Evolutionary conservation across 2,329 filamentous ascomycete species (phyloP), one percentile per base, ranked within the genome.

Genomic region (Talaromyces piceae): DNA sequence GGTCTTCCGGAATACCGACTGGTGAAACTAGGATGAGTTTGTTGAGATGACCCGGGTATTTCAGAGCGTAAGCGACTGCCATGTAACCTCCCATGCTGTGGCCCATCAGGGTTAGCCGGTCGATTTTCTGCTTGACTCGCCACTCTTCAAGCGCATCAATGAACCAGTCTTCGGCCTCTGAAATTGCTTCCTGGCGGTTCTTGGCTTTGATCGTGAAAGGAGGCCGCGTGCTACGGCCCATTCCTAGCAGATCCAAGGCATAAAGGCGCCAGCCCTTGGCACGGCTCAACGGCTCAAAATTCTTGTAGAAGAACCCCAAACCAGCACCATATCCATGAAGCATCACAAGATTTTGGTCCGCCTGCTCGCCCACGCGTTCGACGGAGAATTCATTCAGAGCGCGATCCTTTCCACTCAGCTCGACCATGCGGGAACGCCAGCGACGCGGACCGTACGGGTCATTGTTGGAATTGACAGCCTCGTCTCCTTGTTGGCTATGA

Each of bases 251-350:
- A 63, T 98, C 91, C n/a, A 98, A 75, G 1, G 91, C 89, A 65
- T 93, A 97, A 16, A 98, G 73, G 62, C 88, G 91, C 83, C 93
- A 94, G 25, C 91, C 90, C 25, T 79, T 76, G 1, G 83, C 73
- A 16, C 91, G 83, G 43, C 86, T 91, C 28, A 98, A 73, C 5
- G 85, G 83, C 68, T 98, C 93, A 54, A 95, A 95, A 67, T 98
- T 98, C 72, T 93, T 91, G 77, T 96, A 98, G 77, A 95, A 98
- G 72, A 98, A 97, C 20, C 91, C 93, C 0, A 98, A 78, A 0
- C 93, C 93, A 2, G 93, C 93, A 44, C 93, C 93, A 68, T 98
- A 98, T 55, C 93, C 93, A 66, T 98, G 93, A 4, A 98, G 75
- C 82, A 98, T 95, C 41, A 98, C 91, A 13, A 98, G 76, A 41